Evolutionary conservation across 768 basidiomycete species (phyloP).

Genomic region (Gloeostereum incarnatum): DNA sequence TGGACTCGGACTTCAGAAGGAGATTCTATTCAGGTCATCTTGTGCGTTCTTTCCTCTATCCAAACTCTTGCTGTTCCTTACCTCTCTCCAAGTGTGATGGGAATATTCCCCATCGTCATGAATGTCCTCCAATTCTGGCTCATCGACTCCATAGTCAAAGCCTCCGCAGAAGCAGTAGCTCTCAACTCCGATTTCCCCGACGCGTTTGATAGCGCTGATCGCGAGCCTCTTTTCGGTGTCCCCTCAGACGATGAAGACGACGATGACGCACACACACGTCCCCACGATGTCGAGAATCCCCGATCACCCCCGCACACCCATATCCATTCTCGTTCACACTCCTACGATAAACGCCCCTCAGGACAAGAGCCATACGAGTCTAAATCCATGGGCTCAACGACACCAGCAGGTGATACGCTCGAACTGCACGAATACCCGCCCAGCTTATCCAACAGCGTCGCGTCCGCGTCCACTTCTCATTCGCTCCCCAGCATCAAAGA

Average conservation of each 20-base stretch:
- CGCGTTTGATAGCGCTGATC: constrained; percentile 29
- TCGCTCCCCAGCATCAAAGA: constrained; percentile 20
- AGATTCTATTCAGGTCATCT: constrained; percentile 65
- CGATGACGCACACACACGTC: constrained; percentile 19
- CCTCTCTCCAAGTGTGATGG: constrained; percentile 59
- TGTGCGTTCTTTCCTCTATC: constrained; percentile 40
- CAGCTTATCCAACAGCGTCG: constrained; percentile 31
- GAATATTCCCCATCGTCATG: constrained; percentile 83
- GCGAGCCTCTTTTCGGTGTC: constrained; percentile 54
- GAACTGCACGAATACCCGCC: constrained; percentile 57
- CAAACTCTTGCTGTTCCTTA: neutral
- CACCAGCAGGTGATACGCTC: constrained; percentile 16
- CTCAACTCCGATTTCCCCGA: constrained; percentile 29
- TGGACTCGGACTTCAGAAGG: constrained; percentile 62
- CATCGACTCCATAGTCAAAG: constrained; percentile 90
- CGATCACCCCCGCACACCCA: constrained; percentile 16
- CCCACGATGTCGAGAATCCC: constrained; percentile 38
- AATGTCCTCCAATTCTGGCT: constrained; percentile 92
- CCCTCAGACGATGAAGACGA: constrained; percentile 47
- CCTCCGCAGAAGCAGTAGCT: constrained; percentile 30
- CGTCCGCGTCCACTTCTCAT: constrained; percentile 23
- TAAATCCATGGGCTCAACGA: constrained; percentile 30
- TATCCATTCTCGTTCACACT: constrained; percentile 21
- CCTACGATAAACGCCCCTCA: constrained; percentile 17
- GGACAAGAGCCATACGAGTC: constrained; percentile 22